Base-by-base conservation (phyloP, 2,329 filamentous ascomycete genomes). In the Aspergillus fumigatiaffinis region DNA sequence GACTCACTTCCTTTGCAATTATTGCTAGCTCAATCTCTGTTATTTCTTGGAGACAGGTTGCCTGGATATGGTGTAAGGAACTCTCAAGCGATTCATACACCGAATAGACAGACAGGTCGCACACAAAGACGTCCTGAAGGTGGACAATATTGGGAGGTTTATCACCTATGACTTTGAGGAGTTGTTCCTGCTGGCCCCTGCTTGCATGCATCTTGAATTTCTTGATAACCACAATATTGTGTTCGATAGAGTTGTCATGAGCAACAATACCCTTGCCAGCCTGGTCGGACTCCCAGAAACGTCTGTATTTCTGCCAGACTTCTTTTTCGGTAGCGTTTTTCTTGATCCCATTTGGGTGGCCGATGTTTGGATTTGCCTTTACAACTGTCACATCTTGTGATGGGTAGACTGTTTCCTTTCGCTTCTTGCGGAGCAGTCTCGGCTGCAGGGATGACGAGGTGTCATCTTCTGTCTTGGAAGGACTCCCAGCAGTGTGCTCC, bases 241-340 rank as follows among this genome's bases (percentile, higher is more conserved):
- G 46, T 25, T 57, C 35, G 23, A 57, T 26, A 9, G 51, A 44
- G 46, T 53, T 53, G 20, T 35, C 20, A 35, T 57, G 51, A 14
- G 55, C 35, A n/a, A 57, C 26, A 17, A 50, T 57, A 20, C 42
- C 46, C 20, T 25, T 35, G 10, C 55, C 55, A 1, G 51, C 55
- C 46, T 57, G 51, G 32, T 57, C 46, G n/a, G 55, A 42, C 17
- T 23, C 29, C 26, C 29, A 48, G 32, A 57, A 42, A n/a, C n/a
- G 14, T 32, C 53, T 51, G n/a, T 57, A 57, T 44, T 51, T 57
- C n/a, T 55, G 47, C 53, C 38, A 55, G 21, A 51, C 51, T 23
- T n/a, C 26, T 12, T 35, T 25, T 12, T 50, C 3, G 10, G 28
- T 50, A 20, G n/a, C 28, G 26, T 8, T 10, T 9, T 29, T 29